Evolutionary conservation across 345 rosid species (phyloP), one percentile per base, ranked within the genome.

Genomic region (Physaria fendleri): DNA sequence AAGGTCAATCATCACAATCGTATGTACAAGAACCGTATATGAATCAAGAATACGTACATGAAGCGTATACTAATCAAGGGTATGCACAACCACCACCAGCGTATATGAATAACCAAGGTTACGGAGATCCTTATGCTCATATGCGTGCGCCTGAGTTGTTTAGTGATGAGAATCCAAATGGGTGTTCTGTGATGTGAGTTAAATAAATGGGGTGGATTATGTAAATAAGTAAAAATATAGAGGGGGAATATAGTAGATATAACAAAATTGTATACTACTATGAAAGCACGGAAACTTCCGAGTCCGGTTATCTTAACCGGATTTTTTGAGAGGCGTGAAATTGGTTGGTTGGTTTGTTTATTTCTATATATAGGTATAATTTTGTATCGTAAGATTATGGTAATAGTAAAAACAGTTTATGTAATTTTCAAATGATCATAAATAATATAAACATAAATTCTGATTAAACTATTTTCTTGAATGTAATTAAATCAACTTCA

Each of bases 101-200:
- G 9, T 48, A 48, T 44, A 65, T 68, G 66, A 74, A 69, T 52
- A 40, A 49, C 10, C 76, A 60, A 14, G 78, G 73, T 0, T 73
- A 70, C 13, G 58, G 17, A 68, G 81, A 75, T 33, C 82, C 73
- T 23, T 44, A 69, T 8, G 74, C 62, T 5, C 72, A 50, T 2
- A 4, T 53, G 49, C 76, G 77, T 21, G 79, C 88, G 18, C 90
- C 95, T 3, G 85, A 87, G 73, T 75, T 90, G 82, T 87, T 91
- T 54, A 87, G 96, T 37, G 98, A 91, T 50, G 98, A 91, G 80
- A 87, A 91, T 73, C 98, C 96, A 4, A 85, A 91, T 40, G 83
- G 85, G 0, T 91, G 98, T 48, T 81, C 84, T 30, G 42, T 91
- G 7, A 87, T 90, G 91, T 87, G 73, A 89, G 10, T 9, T 0